Conservation (phyloP, 208 protist genomes). For the Hexamita inflata region DNA sequence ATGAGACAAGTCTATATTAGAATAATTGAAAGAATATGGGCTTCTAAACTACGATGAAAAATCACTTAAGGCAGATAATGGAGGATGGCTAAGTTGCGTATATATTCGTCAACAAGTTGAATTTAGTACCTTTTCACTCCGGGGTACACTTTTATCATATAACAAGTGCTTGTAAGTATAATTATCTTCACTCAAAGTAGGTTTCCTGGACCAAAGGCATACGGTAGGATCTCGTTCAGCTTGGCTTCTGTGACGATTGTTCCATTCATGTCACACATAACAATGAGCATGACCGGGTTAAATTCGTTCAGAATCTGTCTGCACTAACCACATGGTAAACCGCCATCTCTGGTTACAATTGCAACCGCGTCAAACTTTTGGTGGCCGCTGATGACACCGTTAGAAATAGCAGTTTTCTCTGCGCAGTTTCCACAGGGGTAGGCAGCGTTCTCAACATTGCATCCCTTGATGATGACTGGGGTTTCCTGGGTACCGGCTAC, state of each 20-base stretch:
- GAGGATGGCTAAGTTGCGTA: too few relatives aligned
- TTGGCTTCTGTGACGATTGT: not conserved
- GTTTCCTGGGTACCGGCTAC: not conserved
- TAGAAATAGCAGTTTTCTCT: conserved; percentile 49
- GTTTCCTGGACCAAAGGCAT: conserved; percentile 26
- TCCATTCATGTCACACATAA: not conserved
- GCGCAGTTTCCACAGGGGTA: conserved; percentile 56
- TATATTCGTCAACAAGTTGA: too few relatives aligned
- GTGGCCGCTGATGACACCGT: conserved; percentile 44
- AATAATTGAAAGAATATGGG: too few relatives aligned
- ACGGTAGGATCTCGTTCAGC: conserved; percentile 20
- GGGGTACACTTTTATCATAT: too few relatives aligned
- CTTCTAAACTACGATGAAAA: too few relatives aligned
- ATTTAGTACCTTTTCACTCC: too few relatives aligned
- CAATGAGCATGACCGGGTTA: conserved; percentile 6
- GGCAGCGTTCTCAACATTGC: conserved; percentile 57
- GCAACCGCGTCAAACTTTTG: conserved; percentile 41
- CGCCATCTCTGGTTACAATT: conserved; percentile 34
- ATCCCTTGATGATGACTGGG: conserved; percentile 46
- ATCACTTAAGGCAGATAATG: too few relatives aligned
- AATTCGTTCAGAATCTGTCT: conserved; percentile 34
- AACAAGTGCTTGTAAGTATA: too few relatives aligned
- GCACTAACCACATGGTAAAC: conserved; percentile 26
- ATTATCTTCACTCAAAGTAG: too few relatives aligned
- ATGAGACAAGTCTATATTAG: too few relatives aligned